phyloP scores from a whole-genome alignment of 306 rosid genomes.

The Ziziphus jujuba region DNA sequence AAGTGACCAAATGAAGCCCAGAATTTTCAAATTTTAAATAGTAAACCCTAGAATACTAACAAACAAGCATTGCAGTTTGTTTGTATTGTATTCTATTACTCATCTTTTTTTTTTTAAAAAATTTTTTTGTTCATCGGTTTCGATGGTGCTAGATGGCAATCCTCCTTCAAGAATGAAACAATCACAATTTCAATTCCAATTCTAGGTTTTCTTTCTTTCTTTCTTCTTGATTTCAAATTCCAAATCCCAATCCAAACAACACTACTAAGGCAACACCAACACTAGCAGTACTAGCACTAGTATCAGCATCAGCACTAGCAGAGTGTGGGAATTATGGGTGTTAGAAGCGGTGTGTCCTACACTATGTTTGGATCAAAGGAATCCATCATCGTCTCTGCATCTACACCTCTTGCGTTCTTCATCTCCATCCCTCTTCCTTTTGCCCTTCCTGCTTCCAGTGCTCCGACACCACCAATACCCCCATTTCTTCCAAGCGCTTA shows the following conservation, averaged over 20 bases:
- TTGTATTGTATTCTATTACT: too few species aligned
- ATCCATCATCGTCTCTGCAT: conserved; percentile 59
- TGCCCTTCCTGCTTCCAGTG: conserved; percentile 73
- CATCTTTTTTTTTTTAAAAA: too few species aligned
- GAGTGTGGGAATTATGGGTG: conserved; percentile 60
- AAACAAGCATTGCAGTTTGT: too few species aligned
- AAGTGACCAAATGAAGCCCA: too few species aligned
- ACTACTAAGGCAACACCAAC: neutral
- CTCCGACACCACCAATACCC: conserved; percentile 41
- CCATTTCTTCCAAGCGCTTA: conserved; percentile 36
- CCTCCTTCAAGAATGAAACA: neutral
- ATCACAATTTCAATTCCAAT: neutral
- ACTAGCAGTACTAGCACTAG: too few species aligned
- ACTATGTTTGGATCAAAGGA: conserved; percentile 49
- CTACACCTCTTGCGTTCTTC: conserved; percentile 87
- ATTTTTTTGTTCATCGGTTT: too few species aligned
- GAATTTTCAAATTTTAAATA: too few species aligned
- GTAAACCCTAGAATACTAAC: too few species aligned
- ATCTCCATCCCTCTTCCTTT: conserved; percentile 60
- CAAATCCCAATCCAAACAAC: neutral
- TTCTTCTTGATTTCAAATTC: neutral
- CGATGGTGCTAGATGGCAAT: too few species aligned
- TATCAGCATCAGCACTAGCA: neutral
- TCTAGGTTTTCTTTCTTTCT: neutral
- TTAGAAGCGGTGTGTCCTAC: conserved; percentile 45